Base-by-base conservation (phyloP, 352 stramenopile species). In the Phytophthora europaea region DNA sequence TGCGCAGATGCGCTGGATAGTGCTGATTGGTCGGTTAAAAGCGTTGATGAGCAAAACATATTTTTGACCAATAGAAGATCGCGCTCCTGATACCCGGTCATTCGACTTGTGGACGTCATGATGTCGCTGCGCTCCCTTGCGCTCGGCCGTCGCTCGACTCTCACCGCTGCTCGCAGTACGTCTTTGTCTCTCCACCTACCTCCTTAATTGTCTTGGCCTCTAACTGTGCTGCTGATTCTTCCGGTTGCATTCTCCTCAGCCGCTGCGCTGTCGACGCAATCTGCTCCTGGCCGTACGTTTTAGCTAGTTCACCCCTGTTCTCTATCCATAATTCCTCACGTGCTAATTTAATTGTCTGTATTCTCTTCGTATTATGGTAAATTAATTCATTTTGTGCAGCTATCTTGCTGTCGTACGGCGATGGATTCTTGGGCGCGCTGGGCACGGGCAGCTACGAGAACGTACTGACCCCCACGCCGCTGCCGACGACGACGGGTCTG, bases 341-440 rank as follows among this genome's bases (percentile, higher is more conserved):
- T 45, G 38, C 13, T 45, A n/a, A 31, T n/a, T 31, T 55, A 62
- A 56, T 23, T 38, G 10, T 3, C 6, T 22, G 55, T 3, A 28
- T 4, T 20, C 52, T 68, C 5, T 31, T 47, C 50, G 26, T 61
- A 20, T 13, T 36, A 8, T 43, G n/a, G 8, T 28, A 20, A 48
- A 62, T 66, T 58, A 18, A 10, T 26, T 53, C 4, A 10, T 53
- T 54, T 72, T 31, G 3, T 73, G 20, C 58, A 82, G 78, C 71
- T 38, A 67, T 76, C n/a, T 34, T 96, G 22, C 88, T 86, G 33
- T 95, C 88, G 23, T 96, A 94, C 48, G 89, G 89, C 13, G 86
- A 94, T 56, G 89, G 89, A 33, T 95, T 90, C 56, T 66, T 96
- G 31, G 89, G 89, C 43, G 83, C 87, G 33, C 73, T 96, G 26